Percentiles rank a stretch among this genome's conserved stretches.
These are phyloP conservation scores for Claviceps africana DNA, from an alignment of 2,329 filamentous ascomycete species.

Conservation along the genomic window DNA sequence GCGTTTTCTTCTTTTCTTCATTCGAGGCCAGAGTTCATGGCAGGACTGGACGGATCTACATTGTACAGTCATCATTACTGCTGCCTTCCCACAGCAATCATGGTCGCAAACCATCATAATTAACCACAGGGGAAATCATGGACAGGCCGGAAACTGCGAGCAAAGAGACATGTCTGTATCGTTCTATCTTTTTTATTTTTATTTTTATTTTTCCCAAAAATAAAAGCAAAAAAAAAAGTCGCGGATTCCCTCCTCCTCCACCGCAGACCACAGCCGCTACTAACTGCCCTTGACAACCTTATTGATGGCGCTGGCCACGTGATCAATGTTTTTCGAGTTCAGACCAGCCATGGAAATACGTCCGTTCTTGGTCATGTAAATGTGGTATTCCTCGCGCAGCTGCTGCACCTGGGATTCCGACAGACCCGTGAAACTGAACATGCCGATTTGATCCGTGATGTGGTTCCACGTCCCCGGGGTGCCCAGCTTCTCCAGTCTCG, in stretches of 20 bases:
- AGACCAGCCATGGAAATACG: slow-evolving; percentile 97
- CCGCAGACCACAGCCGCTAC: slow-evolving; percentile 5
- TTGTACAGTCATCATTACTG: too few species aligned
- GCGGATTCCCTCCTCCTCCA: neutral
- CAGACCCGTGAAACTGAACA: slow-evolving; percentile 92
- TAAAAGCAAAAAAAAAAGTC: too few species aligned
- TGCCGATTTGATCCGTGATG: slow-evolving; percentile 97
- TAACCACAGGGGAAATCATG: too few species aligned
- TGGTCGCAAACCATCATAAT: too few species aligned
- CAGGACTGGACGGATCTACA: too few species aligned
- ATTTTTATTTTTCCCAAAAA: too few species aligned
- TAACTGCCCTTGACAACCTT: slow-evolving; percentile 48
- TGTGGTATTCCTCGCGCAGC: slow-evolving; percentile 55
- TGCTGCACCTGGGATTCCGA: slow-evolving; percentile 58
- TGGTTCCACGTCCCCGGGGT: slow-evolving; percentile 93
- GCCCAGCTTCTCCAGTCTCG: slow-evolving; percentile 67
- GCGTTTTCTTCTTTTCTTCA: too few species aligned
- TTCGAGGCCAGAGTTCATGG: too few species aligned
- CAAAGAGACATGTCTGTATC: too few species aligned
- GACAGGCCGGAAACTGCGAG: too few species aligned
- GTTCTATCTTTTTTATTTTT: too few species aligned
- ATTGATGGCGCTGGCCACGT: slow-evolving; percentile 81
- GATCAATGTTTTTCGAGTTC: slow-evolving; percentile 82
- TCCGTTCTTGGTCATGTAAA: slow-evolving; percentile 96
- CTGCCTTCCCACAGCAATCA: too few species aligned